phyloP scores from a whole-genome alignment of 177 flowering plant genomes.

The Vitis hybrid region DNA sequence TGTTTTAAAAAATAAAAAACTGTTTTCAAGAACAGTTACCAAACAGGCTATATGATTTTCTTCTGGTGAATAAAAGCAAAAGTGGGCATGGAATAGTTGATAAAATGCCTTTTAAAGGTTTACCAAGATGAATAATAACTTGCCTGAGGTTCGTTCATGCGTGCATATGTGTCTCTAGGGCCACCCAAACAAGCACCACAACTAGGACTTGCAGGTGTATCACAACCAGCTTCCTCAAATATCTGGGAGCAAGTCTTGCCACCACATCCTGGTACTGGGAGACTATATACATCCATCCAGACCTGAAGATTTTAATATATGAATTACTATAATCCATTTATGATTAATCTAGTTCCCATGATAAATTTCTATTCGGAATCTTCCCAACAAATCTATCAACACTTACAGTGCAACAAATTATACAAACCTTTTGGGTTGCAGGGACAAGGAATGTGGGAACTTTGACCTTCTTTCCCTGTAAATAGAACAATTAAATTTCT shows the following conservation, averaged over 20 bases:
- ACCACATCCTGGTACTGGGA: constrained; percentile 90
- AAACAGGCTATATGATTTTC: too few relatives aligned
- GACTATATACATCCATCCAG: constrained; percentile 91
- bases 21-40: too few relatives aligned
- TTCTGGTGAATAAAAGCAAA: too few relatives aligned
- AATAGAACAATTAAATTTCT: constrained; percentile 1
- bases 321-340: background rate
- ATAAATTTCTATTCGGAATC: background rate
- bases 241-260: constrained; percentile 98
- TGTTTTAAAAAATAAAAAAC: too few relatives aligned
- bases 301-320: constrained; percentile 45
- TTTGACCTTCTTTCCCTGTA: constrained; percentile 88
- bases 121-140: constrained; percentile 23
- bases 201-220: constrained; percentile 92
- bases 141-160: constrained; percentile 92
- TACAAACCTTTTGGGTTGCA: constrained; percentile 88
- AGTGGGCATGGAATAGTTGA: too few relatives aligned
- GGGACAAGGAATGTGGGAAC: constrained; percentile 97
- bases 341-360: background rate
- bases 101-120: too few relatives aligned
- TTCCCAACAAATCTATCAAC: background rate
- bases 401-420: background rate
- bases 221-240: constrained; percentile 98
- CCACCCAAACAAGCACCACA: constrained; percentile 99
- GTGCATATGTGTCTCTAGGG: constrained; percentile 96